A percentile compares a stretch with the other conserved stretches of the same genome.
Evolutionary conservation across 2,329 filamentous ascomycete species (phyloP).

Genomic region (Alternaria sp.): DNA sequence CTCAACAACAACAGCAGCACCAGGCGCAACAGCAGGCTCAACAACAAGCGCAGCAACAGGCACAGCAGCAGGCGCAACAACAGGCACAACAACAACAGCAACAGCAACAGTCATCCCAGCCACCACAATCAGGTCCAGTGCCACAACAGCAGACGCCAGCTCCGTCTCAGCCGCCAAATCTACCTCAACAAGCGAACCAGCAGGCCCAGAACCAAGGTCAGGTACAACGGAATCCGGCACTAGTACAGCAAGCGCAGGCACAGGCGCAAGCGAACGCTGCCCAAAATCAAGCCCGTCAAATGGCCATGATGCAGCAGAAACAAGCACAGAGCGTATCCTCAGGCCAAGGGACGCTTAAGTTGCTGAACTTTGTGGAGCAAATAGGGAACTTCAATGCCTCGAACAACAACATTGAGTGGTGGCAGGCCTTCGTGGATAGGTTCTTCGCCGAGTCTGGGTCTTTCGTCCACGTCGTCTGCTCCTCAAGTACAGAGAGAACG

Average conservation of each 20-base stretch:
- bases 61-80: slow-evolving; percentile 39
- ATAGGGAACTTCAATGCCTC: slow-evolving; percentile 55
- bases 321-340: slow-evolving; percentile 28
- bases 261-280: slow-evolving; percentile 28
- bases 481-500: slow-evolving; percentile 61
- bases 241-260: slow-evolving; percentile 38
- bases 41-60: slow-evolving; percentile 41
- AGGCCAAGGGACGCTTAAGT: slow-evolving; percentile 55
- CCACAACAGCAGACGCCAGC: slow-evolving; percentile 53
- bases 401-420: slow-evolving; percentile 72
- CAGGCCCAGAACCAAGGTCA: slow-evolving; percentile 44
- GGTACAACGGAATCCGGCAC: slow-evolving; percentile 43
- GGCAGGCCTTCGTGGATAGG: slow-evolving; percentile 77
- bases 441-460: slow-evolving; percentile 83
- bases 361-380: slow-evolving; percentile 64
- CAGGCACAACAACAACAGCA: slow-evolving; percentile 34
- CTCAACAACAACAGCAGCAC: slow-evolving; percentile 35
- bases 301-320: slow-evolving; percentile 41
- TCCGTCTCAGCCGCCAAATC: slow-evolving; percentile 43
- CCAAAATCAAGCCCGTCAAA: slow-evolving; percentile 29
- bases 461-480: slow-evolving; percentile 73
- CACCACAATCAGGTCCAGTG: slow-evolving; percentile 50
- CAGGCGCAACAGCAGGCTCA: slow-evolving; percentile 43
- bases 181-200: slow-evolving; percentile 42
- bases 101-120: slow-evolving; percentile 31